Evolutionary conservation across 23 red algal genomes (phyloP).

Genomic region (Porphyridium purpureum): DNA sequence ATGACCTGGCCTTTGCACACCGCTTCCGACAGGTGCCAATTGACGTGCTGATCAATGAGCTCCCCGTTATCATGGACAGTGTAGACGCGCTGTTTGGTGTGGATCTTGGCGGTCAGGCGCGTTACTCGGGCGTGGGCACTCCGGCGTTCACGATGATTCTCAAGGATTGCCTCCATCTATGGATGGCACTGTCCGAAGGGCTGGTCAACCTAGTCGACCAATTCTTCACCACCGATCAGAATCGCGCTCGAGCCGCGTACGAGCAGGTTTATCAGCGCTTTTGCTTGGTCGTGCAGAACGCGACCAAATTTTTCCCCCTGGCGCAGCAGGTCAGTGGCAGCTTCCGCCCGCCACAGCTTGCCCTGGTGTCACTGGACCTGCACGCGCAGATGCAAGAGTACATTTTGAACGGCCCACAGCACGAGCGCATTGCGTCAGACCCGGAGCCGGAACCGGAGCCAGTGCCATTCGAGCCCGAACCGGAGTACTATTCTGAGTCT

Average conservation of each 20-base stretch:
- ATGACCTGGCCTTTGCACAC: slow-evolving; percentile 11
- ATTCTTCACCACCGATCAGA: slow-evolving; percentile 36
- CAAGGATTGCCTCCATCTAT: slow-evolving; percentile 24
- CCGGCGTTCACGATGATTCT: slow-evolving; percentile 62
- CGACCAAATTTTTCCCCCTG: slow-evolving; percentile 32
- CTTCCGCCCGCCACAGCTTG: slow-evolving; percentile 21
- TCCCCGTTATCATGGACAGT: slow-evolving; percentile 50
- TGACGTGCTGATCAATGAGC: slow-evolving; percentile 26
- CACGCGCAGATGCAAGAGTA: slow-evolving; percentile 48
- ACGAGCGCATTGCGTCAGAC: slow-evolving; percentile 33
- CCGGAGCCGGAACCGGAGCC: slow-evolving; percentile 45
- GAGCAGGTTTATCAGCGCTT: slow-evolving; percentile 49
- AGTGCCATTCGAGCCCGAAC: slow-evolving; percentile 57
- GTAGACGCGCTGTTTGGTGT: slow-evolving; percentile 19
- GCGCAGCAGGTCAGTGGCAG: too few relatives aligned
- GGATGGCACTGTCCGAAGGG: slow-evolving; percentile 23
- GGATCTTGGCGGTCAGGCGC: slow-evolving; percentile 20
- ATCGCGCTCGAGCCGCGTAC: slow-evolving; percentile 12
- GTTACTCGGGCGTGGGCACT: slow-evolving; percentile 23
- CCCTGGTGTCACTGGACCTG: slow-evolving; percentile 34
- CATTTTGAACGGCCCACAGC: slow-evolving; percentile 22
- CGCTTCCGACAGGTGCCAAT: slow-evolving; percentile 20
- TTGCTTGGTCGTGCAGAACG: slow-evolving; percentile 16
- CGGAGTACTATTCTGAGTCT: slow-evolving; percentile 60
- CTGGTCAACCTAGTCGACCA: slow-evolving; percentile 39